Evolutionary conservation across 495 filamentous ascomycete species (phyloP).

Genomic region (Gamarada debralockiae): DNA sequence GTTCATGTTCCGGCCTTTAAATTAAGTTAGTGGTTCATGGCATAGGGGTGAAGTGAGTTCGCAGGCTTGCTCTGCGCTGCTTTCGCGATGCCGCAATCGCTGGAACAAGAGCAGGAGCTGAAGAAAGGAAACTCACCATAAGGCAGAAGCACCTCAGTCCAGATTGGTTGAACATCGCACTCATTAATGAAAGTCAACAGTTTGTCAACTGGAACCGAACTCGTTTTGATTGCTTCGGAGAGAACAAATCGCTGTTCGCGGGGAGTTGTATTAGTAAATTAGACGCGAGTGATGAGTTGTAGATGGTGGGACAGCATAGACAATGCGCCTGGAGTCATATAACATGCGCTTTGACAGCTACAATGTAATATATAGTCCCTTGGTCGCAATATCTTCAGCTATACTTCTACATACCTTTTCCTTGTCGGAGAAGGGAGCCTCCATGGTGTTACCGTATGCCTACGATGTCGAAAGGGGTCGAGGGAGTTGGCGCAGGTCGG

Average conservation of each 20-base stretch:
- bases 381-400: background rate
- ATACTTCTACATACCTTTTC: slow-evolving; percentile 22
- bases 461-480: background rate
- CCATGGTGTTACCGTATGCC: slow-evolving; percentile 7
- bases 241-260: slow-evolving; percentile 46
- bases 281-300: slow-evolving; percentile 14
- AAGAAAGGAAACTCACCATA: slow-evolving; percentile 18
- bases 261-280: slow-evolving; percentile 23
- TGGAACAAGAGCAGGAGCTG: background rate
- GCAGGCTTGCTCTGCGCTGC: background rate
- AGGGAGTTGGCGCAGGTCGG: slow-evolving; percentile 8
- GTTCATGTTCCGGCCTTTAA: slow-evolving; percentile 17
- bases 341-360: slow-evolving; percentile 1
- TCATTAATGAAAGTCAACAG: slow-evolving; percentile 19
- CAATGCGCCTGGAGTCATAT: slow-evolving; percentile 12
- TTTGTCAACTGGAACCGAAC: slow-evolving; percentile 38
- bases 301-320: slow-evolving; percentile 3
- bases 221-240: slow-evolving; percentile 51
- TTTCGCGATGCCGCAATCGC: background rate
- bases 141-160: slow-evolving; percentile 22
- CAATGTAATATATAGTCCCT: background rate
- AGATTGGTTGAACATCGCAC: slow-evolving; percentile 13
- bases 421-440: slow-evolving; percentile 16
- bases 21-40: slow-evolving; percentile 1
- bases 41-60: background rate